A percentile compares a stretch with the other conserved stretches of the same genome.
Evolutionary conservation across 2,329 filamentous ascomycete genomes (phyloP).

Genomic region (Pseudocercospora macadamiae): DNA sequence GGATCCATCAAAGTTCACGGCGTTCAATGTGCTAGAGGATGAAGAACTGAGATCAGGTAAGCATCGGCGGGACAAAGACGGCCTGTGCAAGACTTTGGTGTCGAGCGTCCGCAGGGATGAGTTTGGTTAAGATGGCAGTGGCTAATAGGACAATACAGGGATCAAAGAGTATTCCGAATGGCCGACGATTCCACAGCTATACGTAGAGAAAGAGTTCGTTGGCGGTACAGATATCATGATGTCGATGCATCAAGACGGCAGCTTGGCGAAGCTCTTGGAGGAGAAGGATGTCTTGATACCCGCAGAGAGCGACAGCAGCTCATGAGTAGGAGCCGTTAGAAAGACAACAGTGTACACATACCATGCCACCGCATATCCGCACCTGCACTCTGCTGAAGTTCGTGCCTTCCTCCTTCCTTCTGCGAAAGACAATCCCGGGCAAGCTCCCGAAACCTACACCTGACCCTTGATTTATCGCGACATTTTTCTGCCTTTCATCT

Average conservation of each 20-base stretch:
- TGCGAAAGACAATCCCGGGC: neutral
- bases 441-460: neutral
- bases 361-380: no score
- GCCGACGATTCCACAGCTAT: constrained; percentile 97
- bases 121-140: neutral
- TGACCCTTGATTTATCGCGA: neutral
- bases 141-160: constrained; percentile 55
- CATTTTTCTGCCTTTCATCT: neutral
- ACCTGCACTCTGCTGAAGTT: no score
- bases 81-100: neutral
- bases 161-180: constrained; percentile 99
- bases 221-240: constrained; percentile 98
- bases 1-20: constrained; percentile 93
- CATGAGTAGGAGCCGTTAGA: constrained; percentile 14
- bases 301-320: constrained; percentile 49
- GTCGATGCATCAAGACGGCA: constrained; percentile 95
- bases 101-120: neutral
- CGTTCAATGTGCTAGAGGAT: constrained; percentile 96
- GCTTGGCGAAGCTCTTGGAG: constrained; percentile 86
- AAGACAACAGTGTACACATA: no score
- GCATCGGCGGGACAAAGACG: constrained; percentile 22
- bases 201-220: constrained; percentile 92
- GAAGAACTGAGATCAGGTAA: constrained; percentile 78
- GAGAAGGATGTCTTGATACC: constrained; percentile 84
- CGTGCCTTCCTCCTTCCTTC: constrained; percentile 6